phyloP scores from a whole-genome alignment of 768 basidiomycete species.

The Suillus americanus region DNA sequence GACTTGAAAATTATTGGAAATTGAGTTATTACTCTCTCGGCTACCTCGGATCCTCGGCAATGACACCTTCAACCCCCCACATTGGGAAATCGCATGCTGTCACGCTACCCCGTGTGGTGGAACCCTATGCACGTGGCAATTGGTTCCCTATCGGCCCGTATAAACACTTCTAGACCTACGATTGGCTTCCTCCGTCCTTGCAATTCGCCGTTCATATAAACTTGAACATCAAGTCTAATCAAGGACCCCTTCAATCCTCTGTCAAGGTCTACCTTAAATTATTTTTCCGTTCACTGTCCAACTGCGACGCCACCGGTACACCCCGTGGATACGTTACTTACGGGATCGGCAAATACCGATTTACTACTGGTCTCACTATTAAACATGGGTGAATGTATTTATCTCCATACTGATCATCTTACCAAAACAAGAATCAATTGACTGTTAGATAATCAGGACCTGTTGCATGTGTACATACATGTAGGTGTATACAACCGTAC shows the following conservation, averaged over 20 bases:
- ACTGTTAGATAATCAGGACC: too few relatives aligned
- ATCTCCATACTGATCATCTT: too few relatives aligned
- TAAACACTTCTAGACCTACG: too few relatives aligned
- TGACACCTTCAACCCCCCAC: background rate
- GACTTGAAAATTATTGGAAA: slow-evolving; percentile 27
- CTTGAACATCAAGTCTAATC: too few relatives aligned
- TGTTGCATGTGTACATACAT: background rate
- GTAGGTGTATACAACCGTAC: background rate
- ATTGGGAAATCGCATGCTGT: slow-evolving; percentile 23
- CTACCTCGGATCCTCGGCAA: slow-evolving; percentile 35
- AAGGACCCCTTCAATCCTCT: too few relatives aligned
- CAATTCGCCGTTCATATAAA: background rate
- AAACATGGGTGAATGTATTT: too few relatives aligned
- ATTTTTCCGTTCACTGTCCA: background rate
- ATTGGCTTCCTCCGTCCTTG: too few relatives aligned
- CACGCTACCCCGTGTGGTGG: slow-evolving; percentile 19
- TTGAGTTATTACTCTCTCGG: slow-evolving; percentile 32
- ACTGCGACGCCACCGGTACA: slow-evolving; percentile 27
- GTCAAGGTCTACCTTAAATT: too few relatives aligned
- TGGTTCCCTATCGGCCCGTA: background rate
- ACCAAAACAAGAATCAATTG: too few relatives aligned
- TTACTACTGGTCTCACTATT: too few relatives aligned
- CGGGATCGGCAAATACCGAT: background rate
- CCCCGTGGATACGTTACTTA: slow-evolving; percentile 13
- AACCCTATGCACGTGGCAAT: slow-evolving; percentile 14